Conservation (phyloP, 352 stramenopile genomes). For the Globisporangium uncinulatum region DNA sequence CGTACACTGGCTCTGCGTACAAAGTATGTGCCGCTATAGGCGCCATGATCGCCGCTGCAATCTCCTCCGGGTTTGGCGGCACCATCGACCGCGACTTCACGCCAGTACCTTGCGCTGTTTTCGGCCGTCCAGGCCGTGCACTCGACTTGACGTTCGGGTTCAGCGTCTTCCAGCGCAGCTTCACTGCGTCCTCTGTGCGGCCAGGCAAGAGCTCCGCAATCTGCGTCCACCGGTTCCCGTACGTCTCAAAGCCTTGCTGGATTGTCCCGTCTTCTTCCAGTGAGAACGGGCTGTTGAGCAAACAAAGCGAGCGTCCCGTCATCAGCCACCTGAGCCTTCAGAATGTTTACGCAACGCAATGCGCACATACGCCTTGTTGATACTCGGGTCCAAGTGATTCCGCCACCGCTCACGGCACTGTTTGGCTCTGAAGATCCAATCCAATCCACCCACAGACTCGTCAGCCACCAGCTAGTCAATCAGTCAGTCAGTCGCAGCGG, state of each 20-base stretch:
- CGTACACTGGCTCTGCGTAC: slow-evolving; percentile 9
- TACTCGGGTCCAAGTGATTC: slow-evolving; percentile 94
- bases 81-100: slow-evolving; percentile 33
- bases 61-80: slow-evolving; percentile 48
- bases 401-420: slow-evolving; percentile 96
- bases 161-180: slow-evolving; percentile 75
- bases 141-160: slow-evolving; percentile 61
- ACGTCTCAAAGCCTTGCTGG: slow-evolving; percentile 70
- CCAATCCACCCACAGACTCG: slow-evolving; percentile 17
- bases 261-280: slow-evolving; percentile 69
- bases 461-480: too few species aligned
- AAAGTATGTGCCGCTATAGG: slow-evolving; percentile 6
- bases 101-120: slow-evolving; percentile 48
- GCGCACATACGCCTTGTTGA: slow-evolving; percentile 77
- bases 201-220: slow-evolving; percentile 71
- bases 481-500: neutral
- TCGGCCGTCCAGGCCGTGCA: slow-evolving; percentile 52
- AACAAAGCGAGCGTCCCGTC: too few species aligned
- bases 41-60: slow-evolving; percentile 43
- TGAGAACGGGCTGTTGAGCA: slow-evolving; percentile 42
- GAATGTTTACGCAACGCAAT: too few species aligned
- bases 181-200: slow-evolving; percentile 48
- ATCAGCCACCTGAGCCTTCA: neutral
- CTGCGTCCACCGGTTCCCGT: slow-evolving; percentile 85
- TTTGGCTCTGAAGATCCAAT: slow-evolving; percentile 72